phyloP scores from a whole-genome alignment of 495 filamentous ascomycete genomes.

The Tuber calosporum region DNA sequence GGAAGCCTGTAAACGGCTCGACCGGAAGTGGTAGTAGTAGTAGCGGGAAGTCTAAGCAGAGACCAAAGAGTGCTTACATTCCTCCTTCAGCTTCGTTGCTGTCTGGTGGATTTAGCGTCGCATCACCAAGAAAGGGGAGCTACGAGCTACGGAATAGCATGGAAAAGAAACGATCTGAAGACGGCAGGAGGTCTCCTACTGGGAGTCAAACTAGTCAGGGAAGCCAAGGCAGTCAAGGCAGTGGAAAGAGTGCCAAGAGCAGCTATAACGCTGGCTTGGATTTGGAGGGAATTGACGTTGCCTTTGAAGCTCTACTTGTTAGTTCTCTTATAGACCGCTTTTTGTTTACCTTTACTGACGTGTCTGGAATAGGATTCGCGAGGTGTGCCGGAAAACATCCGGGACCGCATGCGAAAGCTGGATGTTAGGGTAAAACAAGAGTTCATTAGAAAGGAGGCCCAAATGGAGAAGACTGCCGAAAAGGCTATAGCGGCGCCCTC shows the following conservation, averaged over 20 bases:
- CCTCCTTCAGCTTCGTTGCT: slow-evolving; percentile 22
- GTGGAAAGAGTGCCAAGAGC: slow-evolving; percentile 14
- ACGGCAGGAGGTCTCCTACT: slow-evolving; percentile 24
- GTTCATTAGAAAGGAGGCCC: slow-evolving; percentile 74
- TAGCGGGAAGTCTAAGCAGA: slow-evolving; percentile 26
- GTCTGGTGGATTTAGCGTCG: slow-evolving; percentile 25
- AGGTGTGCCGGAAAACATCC: slow-evolving; percentile 72
- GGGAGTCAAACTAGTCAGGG: slow-evolving; percentile 23
- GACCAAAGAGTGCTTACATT: slow-evolving; percentile 40
- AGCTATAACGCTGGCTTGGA: slow-evolving; percentile 27
- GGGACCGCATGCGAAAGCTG: slow-evolving; percentile 85
- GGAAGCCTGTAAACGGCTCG: slow-evolving; percentile 10
- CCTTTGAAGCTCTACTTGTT: slow-evolving; percentile 41
- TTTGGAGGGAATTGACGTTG: slow-evolving; percentile 39
- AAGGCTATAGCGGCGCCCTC: slow-evolving; percentile 23
- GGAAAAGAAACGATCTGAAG: slow-evolving; percentile 25
- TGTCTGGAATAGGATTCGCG: slow-evolving; percentile 36
- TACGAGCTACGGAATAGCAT: slow-evolving; percentile 22
- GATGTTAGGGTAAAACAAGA: slow-evolving; percentile 87
- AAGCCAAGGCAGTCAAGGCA: slow-evolving; percentile 3
- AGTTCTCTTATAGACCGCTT: slow-evolving; percentile 16
- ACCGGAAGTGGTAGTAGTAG: slow-evolving; percentile 13
- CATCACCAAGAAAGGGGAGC: slow-evolving; percentile 34
- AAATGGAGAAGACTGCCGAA: slow-evolving; percentile 49
- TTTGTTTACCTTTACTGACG: slow-evolving; percentile 19